These are phyloP conservation scores for Fusarium sp. DNA, from an alignment of 2,329 filamentous ascomycete genomes.

Conservation along the genomic window DNA sequence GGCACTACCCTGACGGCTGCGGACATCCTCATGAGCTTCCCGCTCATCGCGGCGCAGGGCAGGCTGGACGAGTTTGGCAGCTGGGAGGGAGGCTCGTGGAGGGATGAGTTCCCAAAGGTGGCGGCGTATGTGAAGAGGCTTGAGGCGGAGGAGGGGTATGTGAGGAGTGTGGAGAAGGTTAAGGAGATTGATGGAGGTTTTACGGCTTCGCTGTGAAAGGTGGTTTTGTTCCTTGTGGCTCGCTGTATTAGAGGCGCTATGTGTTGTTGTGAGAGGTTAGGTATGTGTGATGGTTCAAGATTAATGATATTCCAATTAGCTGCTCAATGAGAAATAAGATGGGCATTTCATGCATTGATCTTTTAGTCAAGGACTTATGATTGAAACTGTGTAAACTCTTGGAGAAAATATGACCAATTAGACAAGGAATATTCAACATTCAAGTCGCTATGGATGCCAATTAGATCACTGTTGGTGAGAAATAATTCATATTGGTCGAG, in stretches of 20 bases:
- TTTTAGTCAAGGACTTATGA: background rate
- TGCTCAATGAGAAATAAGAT: background rate
- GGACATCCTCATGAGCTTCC: constrained; percentile 63
- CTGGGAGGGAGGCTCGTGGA: constrained; percentile 54
- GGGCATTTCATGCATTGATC: background rate
- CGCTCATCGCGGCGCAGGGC: constrained; percentile 55
- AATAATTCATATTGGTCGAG: background rate
- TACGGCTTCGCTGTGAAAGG: constrained; percentile 23
- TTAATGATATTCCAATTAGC: background rate
- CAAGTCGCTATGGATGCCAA: background rate
- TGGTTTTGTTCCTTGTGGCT: background rate
- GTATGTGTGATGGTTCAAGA: background rate
- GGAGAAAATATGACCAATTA: background rate
- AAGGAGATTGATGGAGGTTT: constrained; percentile 57
- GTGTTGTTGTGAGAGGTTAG: background rate
- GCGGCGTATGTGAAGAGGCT: constrained; percentile 58
- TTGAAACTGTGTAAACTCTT: background rate
- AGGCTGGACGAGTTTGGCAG: constrained; percentile 52
- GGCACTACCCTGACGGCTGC: constrained; percentile 59
- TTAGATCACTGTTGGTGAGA: background rate
- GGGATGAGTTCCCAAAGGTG: constrained; percentile 53
- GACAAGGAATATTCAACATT: background rate
- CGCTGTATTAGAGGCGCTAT: background rate
- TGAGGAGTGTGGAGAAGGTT: constrained; percentile 58
- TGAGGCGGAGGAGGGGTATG: constrained; percentile 57